Percentiles rank a stretch among this genome's conserved stretches.
phyloP scores from a whole-genome alignment of 2,329 filamentous ascomycete genomes.

The Neofusicoccum sp. region DNA sequence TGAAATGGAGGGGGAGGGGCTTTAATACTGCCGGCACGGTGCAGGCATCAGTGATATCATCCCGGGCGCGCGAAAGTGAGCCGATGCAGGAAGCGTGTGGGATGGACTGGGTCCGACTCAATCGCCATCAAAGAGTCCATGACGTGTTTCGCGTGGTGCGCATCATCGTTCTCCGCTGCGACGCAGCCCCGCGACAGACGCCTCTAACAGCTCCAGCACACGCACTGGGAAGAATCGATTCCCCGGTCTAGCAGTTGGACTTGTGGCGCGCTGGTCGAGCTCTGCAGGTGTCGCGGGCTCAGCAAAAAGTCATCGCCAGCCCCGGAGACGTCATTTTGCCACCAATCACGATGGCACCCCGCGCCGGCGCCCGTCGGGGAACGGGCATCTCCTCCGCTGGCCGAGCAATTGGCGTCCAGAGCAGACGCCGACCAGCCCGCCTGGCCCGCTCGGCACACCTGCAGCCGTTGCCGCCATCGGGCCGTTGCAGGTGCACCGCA shows the following conservation, averaged over 20 bases:
- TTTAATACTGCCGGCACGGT: constrained; percentile 9
- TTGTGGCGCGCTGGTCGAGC: constrained; percentile 3
- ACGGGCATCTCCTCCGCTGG: not conserved
- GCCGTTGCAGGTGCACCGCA: not conserved
- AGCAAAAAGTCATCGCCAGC: not conserved
- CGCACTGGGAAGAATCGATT: not conserved
- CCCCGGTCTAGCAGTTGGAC: not conserved
- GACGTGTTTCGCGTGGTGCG: not conserved
- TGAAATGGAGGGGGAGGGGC: constrained; percentile 21
- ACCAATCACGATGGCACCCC: constrained; percentile 10
- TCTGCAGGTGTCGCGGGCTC: constrained; percentile 11
- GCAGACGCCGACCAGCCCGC: not conserved
- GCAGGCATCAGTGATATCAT: constrained; percentile 17
- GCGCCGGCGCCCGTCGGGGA: not conserved
- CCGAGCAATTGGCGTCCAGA: not conserved
- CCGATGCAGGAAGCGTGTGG: constrained; percentile 5
- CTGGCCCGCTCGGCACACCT: not conserved
- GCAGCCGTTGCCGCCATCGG: not conserved
- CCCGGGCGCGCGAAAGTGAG: constrained; percentile 9
- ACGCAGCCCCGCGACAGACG: not conserved
- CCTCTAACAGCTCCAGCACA: not conserved
- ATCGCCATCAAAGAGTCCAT: not conserved
- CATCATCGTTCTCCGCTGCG: constrained; percentile 9
- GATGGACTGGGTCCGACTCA: not conserved
- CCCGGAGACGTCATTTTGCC: constrained; percentile 19